A percentile compares a stretch with the other conserved stretches of the same genome.
phyloP scores from a whole-genome alignment of 495 filamentous ascomycete genomes.

The Daldinia caldariorum region DNA sequence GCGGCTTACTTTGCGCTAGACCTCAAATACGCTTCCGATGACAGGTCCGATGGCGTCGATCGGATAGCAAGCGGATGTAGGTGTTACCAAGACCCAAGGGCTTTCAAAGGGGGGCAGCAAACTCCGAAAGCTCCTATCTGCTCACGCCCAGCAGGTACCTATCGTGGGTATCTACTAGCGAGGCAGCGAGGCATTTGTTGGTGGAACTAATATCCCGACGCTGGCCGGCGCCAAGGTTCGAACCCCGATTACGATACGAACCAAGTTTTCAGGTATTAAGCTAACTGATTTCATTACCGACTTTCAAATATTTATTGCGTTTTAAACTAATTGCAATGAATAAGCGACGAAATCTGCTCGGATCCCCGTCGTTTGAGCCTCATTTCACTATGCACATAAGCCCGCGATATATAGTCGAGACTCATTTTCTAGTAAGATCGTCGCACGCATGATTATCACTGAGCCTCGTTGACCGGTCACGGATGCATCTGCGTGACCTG shows the following conservation, averaged over 20 bases:
- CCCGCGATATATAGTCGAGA: slow-evolving; percentile 38
- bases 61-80: slow-evolving; percentile 2
- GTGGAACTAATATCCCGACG: slow-evolving; percentile 12
- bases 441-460: slow-evolving; percentile 32
- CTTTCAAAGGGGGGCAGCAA: not conserved
- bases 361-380: slow-evolving; percentile 31
- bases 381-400: slow-evolving; percentile 30
- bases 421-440: slow-evolving; percentile 29
- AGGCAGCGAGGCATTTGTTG: not conserved
- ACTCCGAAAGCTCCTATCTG: not conserved
- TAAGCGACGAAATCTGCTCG: slow-evolving; percentile 8
- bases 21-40: not conserved
- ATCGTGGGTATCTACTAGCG: slow-evolving; percentile 3
- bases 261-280: slow-evolving; percentile 25
- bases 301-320: slow-evolving; percentile 7
- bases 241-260: slow-evolving; percentile 13
- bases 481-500: slow-evolving; percentile 26
- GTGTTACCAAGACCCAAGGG: not conserved
- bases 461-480: slow-evolving; percentile 31
- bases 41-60: not conserved
- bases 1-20: not conserved
- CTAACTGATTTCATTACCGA: slow-evolving; percentile 10
- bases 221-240: slow-evolving; percentile 11
- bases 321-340: slow-evolving; percentile 21
- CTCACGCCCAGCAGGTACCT: slow-evolving; percentile 11